Evolutionary conservation across 2,329 filamentous ascomycete species (phyloP), one percentile per base, ranked within the genome.

Genomic region (Fusarium stilboides): DNA sequence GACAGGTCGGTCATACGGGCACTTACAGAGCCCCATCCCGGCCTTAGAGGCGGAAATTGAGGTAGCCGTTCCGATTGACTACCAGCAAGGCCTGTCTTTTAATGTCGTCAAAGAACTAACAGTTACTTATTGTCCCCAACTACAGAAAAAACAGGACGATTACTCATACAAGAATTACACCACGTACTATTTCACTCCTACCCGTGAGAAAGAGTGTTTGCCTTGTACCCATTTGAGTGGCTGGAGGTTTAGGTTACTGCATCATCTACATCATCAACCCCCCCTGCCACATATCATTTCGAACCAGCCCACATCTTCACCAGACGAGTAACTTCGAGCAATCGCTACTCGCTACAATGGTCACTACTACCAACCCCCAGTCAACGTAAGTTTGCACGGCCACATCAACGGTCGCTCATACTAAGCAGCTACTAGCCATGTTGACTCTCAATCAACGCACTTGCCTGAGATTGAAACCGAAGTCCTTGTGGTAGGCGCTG

Each of bases 401-500:
- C 12, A 17, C 10, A 14, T 19, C 22, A 8, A 20, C 34, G 19
- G 8, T 19, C 13, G 17, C 14, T n/a, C 7, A 20, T 20, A n/a
- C 49, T 52, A 40, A 51, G 17, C 9, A 9, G 13, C 14, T 5
- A 10, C 14, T 8, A 52, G 49, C 13, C 24, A 15, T 22, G 6
- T 31, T 40, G 36, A 52, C 24, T 13, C 49, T 4, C 36, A 33
- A 20, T 28, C 36, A 39, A 15, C 22, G 6, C 22, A 31, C 22
- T 13, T 52, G 49, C 49, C 49, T 9, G 53, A 62, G 13, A 20
- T 65, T 33, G 49, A 65, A 19, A 65, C 62, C 2, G 62, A 65
- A 7, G 49, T 65, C 15, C 59, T 65, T n/a, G 19, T 65, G 12
- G 37, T 65, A 3, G 62, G 62, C 5, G 62, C 62, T 14, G 62